A percentile compares a stretch with the other conserved stretches of the same genome.
These are phyloP conservation scores for Diophrys sp. DNA, from an alignment of 73 alveolate species.

Conservation along the genomic window DNA sequence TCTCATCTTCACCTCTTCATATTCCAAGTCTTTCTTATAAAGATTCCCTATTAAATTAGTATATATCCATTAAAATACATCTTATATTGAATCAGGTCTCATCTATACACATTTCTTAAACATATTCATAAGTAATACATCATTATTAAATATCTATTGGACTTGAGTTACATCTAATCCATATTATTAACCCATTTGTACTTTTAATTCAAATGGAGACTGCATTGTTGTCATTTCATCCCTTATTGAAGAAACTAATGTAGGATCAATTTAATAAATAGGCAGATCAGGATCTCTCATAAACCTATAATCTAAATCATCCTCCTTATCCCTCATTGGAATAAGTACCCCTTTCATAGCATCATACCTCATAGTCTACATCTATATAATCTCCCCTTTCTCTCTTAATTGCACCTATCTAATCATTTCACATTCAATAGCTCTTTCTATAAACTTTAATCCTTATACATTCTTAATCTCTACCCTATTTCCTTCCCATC, in stretches of 20 bases:
- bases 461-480: constrained; percentile 65
- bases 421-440: constrained; percentile 38
- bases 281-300: constrained; percentile 63
- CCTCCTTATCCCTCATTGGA: constrained; percentile 45
- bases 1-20: neutral
- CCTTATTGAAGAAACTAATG: neutral
- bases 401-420: constrained; percentile 33
- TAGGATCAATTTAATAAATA: constrained; percentile 6
- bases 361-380: constrained; percentile 56
- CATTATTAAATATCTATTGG: too few species aligned
- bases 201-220: too few species aligned
- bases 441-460: constrained; percentile 51
- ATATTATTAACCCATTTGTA: too few species aligned
- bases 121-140: too few species aligned
- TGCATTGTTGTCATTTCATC: neutral
- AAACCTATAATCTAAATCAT: constrained; percentile 59
- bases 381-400: constrained; percentile 20
- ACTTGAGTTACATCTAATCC: too few species aligned
- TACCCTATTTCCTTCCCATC: constrained; percentile 51
- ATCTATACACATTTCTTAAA: too few species aligned
- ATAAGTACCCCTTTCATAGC: constrained; percentile 25
- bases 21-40: neutral
- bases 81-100: too few species aligned
- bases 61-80: neutral
- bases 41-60: neutral